These are phyloP conservation scores for Schizochytrium sp. DNA, from an alignment of 108 stramenopile genomes.

Conservation along the genomic window DNA sequence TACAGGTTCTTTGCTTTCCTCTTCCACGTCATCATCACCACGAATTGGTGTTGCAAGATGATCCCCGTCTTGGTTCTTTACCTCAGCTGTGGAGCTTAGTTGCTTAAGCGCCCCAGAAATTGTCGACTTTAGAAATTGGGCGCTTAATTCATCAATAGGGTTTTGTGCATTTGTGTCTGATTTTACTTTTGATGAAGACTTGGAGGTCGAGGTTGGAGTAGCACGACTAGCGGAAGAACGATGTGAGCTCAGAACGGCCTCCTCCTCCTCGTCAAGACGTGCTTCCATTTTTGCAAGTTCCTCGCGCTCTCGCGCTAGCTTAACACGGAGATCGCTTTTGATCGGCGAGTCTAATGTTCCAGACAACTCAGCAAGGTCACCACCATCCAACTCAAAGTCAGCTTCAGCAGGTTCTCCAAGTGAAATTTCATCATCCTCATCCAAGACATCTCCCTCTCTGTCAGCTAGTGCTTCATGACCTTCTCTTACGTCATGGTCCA, in stretches of 20 bases:
- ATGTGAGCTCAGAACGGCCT: background rate
- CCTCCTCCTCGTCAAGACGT: background rate
- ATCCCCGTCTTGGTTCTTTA: background rate
- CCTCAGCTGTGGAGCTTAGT: background rate
- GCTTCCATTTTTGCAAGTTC: background rate
- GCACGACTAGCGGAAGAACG: too few species aligned
- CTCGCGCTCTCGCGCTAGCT: constrained; percentile 14
- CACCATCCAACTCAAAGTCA: background rate
- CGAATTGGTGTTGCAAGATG: background rate
- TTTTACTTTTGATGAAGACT: background rate
- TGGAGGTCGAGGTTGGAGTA: too few species aligned
- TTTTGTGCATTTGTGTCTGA: background rate
- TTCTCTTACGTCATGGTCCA: background rate
- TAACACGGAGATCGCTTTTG: background rate
- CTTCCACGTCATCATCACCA: background rate
- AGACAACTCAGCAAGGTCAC: background rate
- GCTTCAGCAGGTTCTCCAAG: background rate
- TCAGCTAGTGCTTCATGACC: background rate
- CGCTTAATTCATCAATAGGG: background rate
- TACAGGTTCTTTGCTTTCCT: background rate
- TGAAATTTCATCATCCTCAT: background rate
- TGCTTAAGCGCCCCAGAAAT: constrained; percentile 10
- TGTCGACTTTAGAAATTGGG: background rate
- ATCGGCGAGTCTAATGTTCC: background rate
- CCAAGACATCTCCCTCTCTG: background rate